These are phyloP conservation scores for Fusarium subtropicale DNA, from an alignment of 2,329 filamentous ascomycete species.

Conservation along the genomic window DNA sequence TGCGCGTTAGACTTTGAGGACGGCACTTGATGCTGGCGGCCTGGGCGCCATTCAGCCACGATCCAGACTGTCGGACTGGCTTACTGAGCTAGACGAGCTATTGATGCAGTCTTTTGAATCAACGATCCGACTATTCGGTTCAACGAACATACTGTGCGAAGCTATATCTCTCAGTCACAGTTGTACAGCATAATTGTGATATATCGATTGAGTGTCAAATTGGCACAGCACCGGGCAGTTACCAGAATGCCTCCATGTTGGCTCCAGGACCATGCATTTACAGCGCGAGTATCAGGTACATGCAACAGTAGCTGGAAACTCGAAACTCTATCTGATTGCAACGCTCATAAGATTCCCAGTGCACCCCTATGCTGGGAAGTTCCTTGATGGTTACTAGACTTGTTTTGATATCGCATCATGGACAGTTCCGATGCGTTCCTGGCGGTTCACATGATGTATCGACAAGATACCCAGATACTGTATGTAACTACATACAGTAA, in stretches of 20 bases:
- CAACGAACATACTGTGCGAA: conserved; percentile 6
- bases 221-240: neutral
- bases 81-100: conserved; percentile 19
- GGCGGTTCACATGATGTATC: conserved; percentile 37
- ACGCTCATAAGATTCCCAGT: neutral
- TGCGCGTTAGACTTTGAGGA: conserved; percentile 7
- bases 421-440: conserved; percentile 6
- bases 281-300: conserved; percentile 19
- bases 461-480: conserved; percentile 9
- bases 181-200: conserved; percentile 2
- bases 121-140: conserved; percentile 18
- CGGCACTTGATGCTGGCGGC: conserved; percentile 25
- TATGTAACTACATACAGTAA: neutral
- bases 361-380: conserved; percentile 20
- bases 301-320: neutral
- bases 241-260: neutral
- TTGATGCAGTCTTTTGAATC: conserved; percentile 12
- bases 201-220: neutral
- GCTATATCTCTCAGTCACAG: neutral
- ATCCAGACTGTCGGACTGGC: conserved; percentile 32
- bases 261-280: conserved; percentile 14
- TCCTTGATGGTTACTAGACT: conserved; percentile 14
- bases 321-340: conserved; percentile 16
- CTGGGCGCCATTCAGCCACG: conserved; percentile 30
- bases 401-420: neutral